Evolutionary conservation across 192 early-diverging fungal genomes (phyloP).

Genomic region (Coemansia sp.): DNA sequence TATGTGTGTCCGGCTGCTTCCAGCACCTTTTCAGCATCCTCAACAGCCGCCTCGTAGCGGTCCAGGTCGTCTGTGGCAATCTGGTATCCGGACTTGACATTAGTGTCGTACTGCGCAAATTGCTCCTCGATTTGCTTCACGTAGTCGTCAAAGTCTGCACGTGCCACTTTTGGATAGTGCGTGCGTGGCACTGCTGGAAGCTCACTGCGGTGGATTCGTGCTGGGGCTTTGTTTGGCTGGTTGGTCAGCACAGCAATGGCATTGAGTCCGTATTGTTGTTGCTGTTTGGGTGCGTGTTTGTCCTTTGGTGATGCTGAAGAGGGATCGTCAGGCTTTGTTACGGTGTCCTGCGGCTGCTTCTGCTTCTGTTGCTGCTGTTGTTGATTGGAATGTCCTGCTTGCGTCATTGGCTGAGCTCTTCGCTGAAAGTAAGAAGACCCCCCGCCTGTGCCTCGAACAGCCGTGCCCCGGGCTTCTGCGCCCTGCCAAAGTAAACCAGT

Average conservation of each 20-base stretch:
- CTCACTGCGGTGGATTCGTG: constrained; percentile 54
- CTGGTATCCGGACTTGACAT: constrained; percentile 57
- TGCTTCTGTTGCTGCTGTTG: not conserved
- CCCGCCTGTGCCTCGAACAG: not conserved
- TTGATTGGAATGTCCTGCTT: constrained; percentile 7
- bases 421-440: constrained; percentile 55
- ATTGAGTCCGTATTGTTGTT: constrained; percentile 37
- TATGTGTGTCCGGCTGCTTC: constrained; percentile 47
- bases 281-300: not conserved
- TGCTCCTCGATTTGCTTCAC: constrained; percentile 68
- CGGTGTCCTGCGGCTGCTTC: not conserved
- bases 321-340: not conserved
- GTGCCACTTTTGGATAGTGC: constrained; percentile 59
- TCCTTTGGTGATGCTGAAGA: constrained; percentile 4
- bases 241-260: constrained; percentile 55
- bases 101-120: constrained; percentile 78
- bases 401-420: constrained; percentile 37
- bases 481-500: constrained; percentile 45
- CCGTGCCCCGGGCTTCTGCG: constrained; percentile 20
- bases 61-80: constrained; percentile 52
- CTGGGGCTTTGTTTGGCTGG: constrained; percentile 50
- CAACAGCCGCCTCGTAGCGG: constrained; percentile 56
- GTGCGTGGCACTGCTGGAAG: constrained; percentile 54
- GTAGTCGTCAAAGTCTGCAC: constrained; percentile 86
- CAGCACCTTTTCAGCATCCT: constrained; percentile 43